Evolutionary conservation across 148 eudicot genomes (phyloP), one percentile per base, ranked within the genome.

Genomic region (Nepenthes mirabilis): DNA sequence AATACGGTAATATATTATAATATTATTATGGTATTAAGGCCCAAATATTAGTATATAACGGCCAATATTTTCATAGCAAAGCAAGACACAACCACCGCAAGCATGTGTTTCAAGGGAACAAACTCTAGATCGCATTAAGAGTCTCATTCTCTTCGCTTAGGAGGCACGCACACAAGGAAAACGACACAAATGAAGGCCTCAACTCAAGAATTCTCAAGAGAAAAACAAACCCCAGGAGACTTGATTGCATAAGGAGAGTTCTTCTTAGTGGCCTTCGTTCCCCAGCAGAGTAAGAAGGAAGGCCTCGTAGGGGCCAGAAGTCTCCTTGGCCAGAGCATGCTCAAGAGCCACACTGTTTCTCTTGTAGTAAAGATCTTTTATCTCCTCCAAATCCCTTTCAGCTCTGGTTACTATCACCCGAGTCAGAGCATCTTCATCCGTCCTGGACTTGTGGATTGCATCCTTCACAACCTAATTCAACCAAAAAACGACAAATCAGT

Each of bases 241-340:
- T 40, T 40, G 6, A 40, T 40, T 23, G 23, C 45, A 3, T 40
- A 8, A 40, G 8, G 45, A 40, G 45, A 1, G 45, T 40, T 40
- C 45, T 40, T 49, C 13, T 49, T 49, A 49, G 52, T 74, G 80
- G 36, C 68, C 69, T 56, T 68, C 61, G 1, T 65, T 63, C 2
- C 96, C 98, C 1, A 93, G 71, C 63, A 93, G 57, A 62, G 98
- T 66, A 6, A 88, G 83, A 68, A 93, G 82, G 75, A 93, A 83
- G 12, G 70, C 62, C 76, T 83, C 77, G 77, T 88, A 88, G 66
- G 88, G 75, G 6, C 98, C 86, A 10, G 66, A 73, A 67, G 85
- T 80, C 43, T 82, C 82, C 74, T 85, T 83, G 5, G 72, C 65
- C 53, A 86, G 68, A 4, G 82, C 81, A 3, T 79, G 80, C 3